A percentile compares a stretch with the other conserved stretches of the same genome.
phyloP scores from a whole-genome alignment of 768 basidiomycete genomes.

The Gloeopeniophorella convolvens region DNA sequence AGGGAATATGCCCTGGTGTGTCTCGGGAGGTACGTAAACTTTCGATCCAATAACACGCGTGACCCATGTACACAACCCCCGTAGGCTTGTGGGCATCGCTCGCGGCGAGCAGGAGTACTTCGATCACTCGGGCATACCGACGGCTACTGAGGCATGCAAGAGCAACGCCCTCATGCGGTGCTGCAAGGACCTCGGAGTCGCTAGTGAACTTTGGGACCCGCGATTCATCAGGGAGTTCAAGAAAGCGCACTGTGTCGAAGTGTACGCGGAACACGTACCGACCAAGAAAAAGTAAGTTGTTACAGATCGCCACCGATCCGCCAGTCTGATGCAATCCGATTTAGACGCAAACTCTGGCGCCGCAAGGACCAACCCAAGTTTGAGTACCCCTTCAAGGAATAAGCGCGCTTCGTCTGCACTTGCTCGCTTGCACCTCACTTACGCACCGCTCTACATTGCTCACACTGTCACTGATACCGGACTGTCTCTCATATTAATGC shows the following conservation, averaged over 20 bases:
- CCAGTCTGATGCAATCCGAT: conserved; percentile 4
- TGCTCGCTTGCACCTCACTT: background rate
- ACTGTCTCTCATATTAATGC: background rate
- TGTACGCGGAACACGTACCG: conserved; percentile 75
- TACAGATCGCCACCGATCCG: background rate
- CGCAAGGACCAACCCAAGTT: conserved; percentile 83
- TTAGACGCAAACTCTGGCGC: conserved; percentile 87
- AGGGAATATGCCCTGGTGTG: conserved; percentile 94
- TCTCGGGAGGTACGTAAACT: conserved; percentile 66
- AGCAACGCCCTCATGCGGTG: conserved; percentile 97
- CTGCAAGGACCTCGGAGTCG: conserved; percentile 93
- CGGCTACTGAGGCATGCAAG: conserved; percentile 92
- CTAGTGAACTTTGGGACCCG: conserved; percentile 97
- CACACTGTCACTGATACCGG: too few species aligned
- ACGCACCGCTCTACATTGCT: too few species aligned
- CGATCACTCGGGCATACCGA: conserved; percentile 82
- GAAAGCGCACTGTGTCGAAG: conserved; percentile 70
- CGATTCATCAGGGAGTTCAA: conserved; percentile 95
- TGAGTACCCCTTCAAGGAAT: conserved; percentile 84
- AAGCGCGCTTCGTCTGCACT: background rate
- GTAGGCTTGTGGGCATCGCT: conserved; percentile 81
- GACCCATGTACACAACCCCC: background rate
- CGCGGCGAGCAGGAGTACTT: conserved; percentile 97
- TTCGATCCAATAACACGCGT: background rate
- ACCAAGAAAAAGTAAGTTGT: conserved; percentile 85